phyloP scores from a whole-genome alignment of 352 stramenopile genomes.

The Globisporangium cederbergense region DNA sequence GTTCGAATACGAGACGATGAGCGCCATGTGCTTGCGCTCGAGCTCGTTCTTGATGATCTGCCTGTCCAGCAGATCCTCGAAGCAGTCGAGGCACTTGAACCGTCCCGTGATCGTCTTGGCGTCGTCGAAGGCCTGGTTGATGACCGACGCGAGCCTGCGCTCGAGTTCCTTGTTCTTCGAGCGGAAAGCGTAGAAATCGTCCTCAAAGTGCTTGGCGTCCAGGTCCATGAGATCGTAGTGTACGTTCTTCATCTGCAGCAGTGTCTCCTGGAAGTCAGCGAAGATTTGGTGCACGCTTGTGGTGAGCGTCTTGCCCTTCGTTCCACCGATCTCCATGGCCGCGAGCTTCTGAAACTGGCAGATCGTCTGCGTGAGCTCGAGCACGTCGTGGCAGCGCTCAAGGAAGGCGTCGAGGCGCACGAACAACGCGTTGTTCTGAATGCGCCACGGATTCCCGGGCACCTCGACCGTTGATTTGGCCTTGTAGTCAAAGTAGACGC shows the following conservation, averaged over 20 bases:
- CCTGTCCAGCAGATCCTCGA: conserved; percentile 84
- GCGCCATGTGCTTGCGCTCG: conserved; percentile 78
- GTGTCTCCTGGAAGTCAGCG: conserved; percentile 79
- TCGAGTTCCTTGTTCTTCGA: conserved; percentile 89
- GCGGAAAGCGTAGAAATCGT: conserved; percentile 90
- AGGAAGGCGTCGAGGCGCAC: conserved; percentile 88
- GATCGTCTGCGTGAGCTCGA: conserved; percentile 89
- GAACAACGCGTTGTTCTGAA: conserved; percentile 92
- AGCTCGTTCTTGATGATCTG: conserved; percentile 88
- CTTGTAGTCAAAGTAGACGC: conserved; percentile 93
- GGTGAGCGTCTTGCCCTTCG: conserved; percentile 91
- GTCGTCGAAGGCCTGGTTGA: conserved; percentile 92
- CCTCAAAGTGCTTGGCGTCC: conserved; percentile 88
- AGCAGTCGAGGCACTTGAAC: conserved; percentile 92
- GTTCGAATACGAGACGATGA: conserved; percentile 76
- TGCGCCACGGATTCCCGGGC: conserved; percentile 84
- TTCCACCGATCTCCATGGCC: conserved; percentile 89
- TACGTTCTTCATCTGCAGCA: conserved; percentile 73
- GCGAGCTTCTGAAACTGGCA: conserved; percentile 87
- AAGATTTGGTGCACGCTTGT: conserved; percentile 89
- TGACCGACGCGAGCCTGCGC: conserved; percentile 78
- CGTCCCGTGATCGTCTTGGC: conserved; percentile 80
- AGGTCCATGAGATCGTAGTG: conserved; percentile 89
- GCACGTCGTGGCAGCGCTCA: conserved; percentile 89
- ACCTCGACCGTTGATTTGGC: conserved; percentile 75